Evolutionary conservation across 2,329 filamentous ascomycete species (phyloP).

Genomic region (Exophiala mesophila): DNA sequence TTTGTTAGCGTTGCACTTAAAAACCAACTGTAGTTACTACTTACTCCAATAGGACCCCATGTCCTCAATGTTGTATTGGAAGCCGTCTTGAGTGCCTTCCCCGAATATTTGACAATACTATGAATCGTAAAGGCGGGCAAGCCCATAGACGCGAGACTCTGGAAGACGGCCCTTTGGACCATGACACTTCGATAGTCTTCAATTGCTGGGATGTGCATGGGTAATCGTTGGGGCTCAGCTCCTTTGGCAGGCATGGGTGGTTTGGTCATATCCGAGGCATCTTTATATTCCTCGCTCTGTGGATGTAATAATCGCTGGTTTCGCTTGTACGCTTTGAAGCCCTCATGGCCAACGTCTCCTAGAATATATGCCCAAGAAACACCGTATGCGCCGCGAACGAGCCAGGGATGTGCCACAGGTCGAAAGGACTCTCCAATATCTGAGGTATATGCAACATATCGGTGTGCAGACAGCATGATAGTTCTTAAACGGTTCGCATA

Average conservation of each 20-base stretch:
- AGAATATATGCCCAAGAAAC: constrained; percentile 89
- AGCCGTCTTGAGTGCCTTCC: constrained; percentile 72
- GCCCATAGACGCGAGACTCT: constrained; percentile 87
- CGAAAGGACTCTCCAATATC: constrained; percentile 96
- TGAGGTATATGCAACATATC: constrained; percentile 94
- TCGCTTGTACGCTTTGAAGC: constrained; percentile 87
- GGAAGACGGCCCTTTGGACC: constrained; percentile 85
- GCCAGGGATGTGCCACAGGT: constrained; percentile 78
- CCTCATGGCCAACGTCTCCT: constrained; percentile 87
- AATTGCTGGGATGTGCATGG: constrained; percentile 59
- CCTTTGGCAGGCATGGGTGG: constrained; percentile 56
- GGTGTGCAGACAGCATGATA: constrained; percentile 81
- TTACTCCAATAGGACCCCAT: constrained; percentile 85
- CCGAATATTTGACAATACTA: constrained; percentile 84
- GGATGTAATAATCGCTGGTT: constrained; percentile 75
- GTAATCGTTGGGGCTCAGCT: constrained; percentile 24
- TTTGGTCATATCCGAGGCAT: constrained; percentile 8
- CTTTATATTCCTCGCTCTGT: constrained; percentile 43
- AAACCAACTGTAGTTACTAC: constrained; percentile 31
- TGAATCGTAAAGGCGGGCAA: constrained; percentile 92
- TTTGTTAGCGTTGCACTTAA: constrained; percentile 15
- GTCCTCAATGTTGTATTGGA: constrained; percentile 74
- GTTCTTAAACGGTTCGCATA: constrained; percentile 83
- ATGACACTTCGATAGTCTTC: constrained; percentile 91
- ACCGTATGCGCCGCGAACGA: constrained; percentile 79